Percentiles rank a stretch among this genome's conserved stretches.
Conservation (phyloP, 2,329 filamentous ascomycete genomes). For the Trichoderma sp. region DNA sequence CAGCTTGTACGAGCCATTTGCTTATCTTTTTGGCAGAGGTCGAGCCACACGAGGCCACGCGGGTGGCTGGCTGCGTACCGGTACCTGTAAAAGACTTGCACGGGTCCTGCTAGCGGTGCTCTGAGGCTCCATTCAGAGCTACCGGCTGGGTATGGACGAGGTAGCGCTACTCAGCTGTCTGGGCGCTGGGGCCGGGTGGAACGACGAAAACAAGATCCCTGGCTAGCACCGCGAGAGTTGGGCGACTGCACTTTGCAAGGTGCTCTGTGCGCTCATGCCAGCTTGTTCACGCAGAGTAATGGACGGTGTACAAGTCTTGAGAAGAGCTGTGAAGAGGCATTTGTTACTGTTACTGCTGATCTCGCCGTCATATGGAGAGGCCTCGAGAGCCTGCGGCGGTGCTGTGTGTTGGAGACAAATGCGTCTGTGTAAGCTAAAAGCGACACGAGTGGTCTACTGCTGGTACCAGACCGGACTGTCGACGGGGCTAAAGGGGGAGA, state of each 20-base stretch:
- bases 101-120: neutral
- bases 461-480: neutral
- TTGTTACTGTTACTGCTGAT: neutral
- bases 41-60: neutral
- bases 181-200: slow-evolving; percentile 17
- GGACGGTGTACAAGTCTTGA: neutral
- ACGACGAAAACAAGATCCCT: slow-evolving; percentile 18
- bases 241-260: neutral
- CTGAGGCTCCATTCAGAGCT: neutral
- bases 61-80: slow-evolving; percentile 9
- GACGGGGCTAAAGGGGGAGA: neutral
- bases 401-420: neutral
- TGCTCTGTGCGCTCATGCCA: neutral
- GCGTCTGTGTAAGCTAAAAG: neutral
- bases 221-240: slow-evolving; percentile 16
- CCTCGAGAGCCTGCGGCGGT: neutral
- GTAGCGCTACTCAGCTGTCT: slow-evolving; percentile 10
- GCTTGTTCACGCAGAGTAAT: neutral
- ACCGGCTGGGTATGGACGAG: neutral
- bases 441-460: neutral
- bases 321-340: neutral
- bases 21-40: neutral
- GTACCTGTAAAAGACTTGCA: neutral
- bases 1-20: neutral
- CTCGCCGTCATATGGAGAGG: neutral